Evolutionary conservation across 2,329 filamentous ascomycete genomes (phyloP), one percentile per base, ranked within the genome.

Genomic region (Penicillium sp.): DNA sequence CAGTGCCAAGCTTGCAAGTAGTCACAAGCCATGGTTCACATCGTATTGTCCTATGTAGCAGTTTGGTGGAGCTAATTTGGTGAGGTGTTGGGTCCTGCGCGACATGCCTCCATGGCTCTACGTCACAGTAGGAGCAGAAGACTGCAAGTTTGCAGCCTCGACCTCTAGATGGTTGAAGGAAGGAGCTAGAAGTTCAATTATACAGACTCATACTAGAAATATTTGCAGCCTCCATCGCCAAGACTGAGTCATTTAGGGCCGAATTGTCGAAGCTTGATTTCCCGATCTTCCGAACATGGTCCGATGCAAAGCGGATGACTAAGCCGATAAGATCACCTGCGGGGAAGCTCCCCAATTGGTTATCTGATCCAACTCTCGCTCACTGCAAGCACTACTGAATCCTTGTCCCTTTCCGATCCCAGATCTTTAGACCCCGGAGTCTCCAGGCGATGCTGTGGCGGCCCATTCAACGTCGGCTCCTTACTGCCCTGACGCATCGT

Each of bases 381-480:
- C 33, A 26, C 53, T 37, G 22, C 35, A 31, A 29, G 52, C 27
- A 35, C 33, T 5, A 48, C n/a, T 52, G 48, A 37, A 44, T 47
- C 41, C 46, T 22, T 41, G 31, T 31, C 14, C 48, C 24, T 3
- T 39, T 24, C 58, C 29, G 50, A 21, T 27, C 35, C 41, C 27
- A 24, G 27, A 14, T 41, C 35, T 33, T 22, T 16, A 26, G 46
- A 43, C 19, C 9, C 46, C 27, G 35, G 33, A 52, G 46, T 41
- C 48, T 24, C 50, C n/a, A 37, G 57, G 67, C 37, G 53, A 75
- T 75, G 72, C 68, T 69, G 64, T 63, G 68, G 65, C 65, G 67
- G 68, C 68, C 64, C 56, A 44, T 68, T 37, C 67, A 72, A 58
- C 61, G 63, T 62, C 65, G 62, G 58, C 43, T 60, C 26, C 48